Percentiles rank a stretch among this genome's conserved stretches.
Conservation (phyloP, 192 early-diverging fungal species). For the Linnemannia schmuckeri region DNA sequence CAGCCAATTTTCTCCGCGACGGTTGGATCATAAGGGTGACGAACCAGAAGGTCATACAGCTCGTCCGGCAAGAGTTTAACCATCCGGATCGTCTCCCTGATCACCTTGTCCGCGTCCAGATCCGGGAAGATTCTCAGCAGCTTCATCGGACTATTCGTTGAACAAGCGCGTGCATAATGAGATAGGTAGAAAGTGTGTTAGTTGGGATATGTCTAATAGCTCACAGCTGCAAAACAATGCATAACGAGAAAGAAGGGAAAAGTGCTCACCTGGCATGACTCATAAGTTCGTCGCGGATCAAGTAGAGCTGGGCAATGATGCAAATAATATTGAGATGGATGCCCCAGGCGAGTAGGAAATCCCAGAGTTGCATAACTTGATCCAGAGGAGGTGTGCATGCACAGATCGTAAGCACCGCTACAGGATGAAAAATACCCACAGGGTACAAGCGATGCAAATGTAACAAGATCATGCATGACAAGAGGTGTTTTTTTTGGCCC, state of each 20-base stretch:
- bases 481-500: neutral
- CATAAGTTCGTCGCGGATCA: slow-evolving; percentile 83
- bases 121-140: slow-evolving; percentile 76
- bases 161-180: neutral
- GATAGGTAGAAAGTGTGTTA: neutral
- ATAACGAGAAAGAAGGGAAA: neutral
- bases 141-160: slow-evolving; percentile 72
- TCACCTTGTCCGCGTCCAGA: slow-evolving; percentile 72
- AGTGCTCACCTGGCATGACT: slow-evolving; percentile 68
- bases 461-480: neutral
- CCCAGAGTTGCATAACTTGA: slow-evolving; percentile 91
- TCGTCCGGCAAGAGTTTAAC: slow-evolving; percentile 73
- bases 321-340: slow-evolving; percentile 94
- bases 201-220: neutral
- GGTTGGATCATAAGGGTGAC: slow-evolving; percentile 81
- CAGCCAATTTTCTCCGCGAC: slow-evolving; percentile 59
- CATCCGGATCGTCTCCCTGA: slow-evolving; percentile 66
- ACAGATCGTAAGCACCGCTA: slow-evolving; percentile 90
- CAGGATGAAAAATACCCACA: neutral
- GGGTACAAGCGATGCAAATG: neutral
- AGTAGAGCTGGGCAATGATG: slow-evolving; percentile 85
- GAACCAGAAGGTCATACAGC: slow-evolving; percentile 80
- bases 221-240: neutral
- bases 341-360: slow-evolving; percentile 91
- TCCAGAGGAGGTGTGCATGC: slow-evolving; percentile 90